These are phyloP conservation scores for Wickerhamomyces rabaulensis DNA, from an alignment of 805 yeast genomes.

Conservation along the genomic window DNA sequence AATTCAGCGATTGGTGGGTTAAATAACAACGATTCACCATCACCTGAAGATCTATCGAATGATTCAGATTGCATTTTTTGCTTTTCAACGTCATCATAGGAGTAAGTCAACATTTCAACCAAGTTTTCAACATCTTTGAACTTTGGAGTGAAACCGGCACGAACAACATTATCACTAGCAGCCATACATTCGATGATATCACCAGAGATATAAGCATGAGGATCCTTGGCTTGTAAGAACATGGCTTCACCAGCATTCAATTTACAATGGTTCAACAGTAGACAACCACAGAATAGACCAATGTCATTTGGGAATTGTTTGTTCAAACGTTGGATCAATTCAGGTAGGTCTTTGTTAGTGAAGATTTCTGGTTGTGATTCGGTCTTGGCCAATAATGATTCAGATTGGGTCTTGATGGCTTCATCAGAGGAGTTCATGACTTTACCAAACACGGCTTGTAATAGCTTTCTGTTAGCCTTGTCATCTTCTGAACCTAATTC, in stretches of 20 bases:
- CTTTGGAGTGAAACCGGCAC: conserved; percentile 99
- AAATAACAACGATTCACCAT: conserved; percentile 62
- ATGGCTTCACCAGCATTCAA: conserved; percentile 90
- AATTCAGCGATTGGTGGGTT: conserved; percentile 98
- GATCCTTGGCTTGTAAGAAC: conserved; percentile 94
- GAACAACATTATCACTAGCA: conserved; percentile 94
- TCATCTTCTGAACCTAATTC: conserved; percentile 45
- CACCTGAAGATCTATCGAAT: conserved; percentile 53
- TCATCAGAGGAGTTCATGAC: conserved; percentile 80
- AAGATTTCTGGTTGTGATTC: conserved; percentile 52
- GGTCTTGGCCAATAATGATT: conserved; percentile 63
- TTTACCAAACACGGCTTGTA: conserved; percentile 71
- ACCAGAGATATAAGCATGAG: conserved; percentile 96
- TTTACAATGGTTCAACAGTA: conserved; percentile 82
- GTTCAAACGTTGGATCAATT: conserved; percentile 69
- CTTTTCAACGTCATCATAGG: conserved; percentile 82
- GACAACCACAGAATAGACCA: conserved; percentile 94
- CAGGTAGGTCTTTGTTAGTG: conserved; percentile 50
- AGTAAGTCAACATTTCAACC: conserved; percentile 86
- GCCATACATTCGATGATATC: conserved; percentile 99
- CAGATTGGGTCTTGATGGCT: conserved; percentile 51
- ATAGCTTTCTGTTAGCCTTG: conserved; percentile 50
- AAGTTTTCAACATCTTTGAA: conserved; percentile 91
- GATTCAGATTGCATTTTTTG: conserved; percentile 76
- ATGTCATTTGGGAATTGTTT: conserved; percentile 89